phyloP scores from a whole-genome alignment of 2,329 filamentous ascomycete species.

The Fusarium gaditjirri region DNA sequence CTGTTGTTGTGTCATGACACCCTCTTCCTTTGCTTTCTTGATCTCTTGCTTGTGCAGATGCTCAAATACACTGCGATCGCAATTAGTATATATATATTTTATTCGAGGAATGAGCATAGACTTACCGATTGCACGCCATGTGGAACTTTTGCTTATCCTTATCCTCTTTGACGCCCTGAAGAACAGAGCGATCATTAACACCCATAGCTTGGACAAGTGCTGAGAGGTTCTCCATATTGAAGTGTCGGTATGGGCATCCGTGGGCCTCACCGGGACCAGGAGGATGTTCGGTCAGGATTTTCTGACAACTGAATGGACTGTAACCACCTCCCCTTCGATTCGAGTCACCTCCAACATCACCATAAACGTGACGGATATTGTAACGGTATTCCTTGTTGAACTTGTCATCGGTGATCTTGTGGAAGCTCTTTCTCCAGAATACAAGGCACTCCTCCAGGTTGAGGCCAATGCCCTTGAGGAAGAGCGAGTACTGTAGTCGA shows the following conservation, averaged over 20 bases:
- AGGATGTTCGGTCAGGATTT: slow-evolving; percentile 88
- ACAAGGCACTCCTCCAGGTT: slow-evolving; percentile 89
- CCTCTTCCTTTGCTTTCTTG: slow-evolving; percentile 79
- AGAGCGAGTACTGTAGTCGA: slow-evolving; percentile 93
- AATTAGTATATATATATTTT: not conserved
- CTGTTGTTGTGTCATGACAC: slow-evolving; percentile 76
- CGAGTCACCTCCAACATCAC: slow-evolving; percentile 91
- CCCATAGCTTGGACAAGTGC: slow-evolving; percentile 80
- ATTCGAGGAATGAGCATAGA: not conserved
- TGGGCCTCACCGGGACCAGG: slow-evolving; percentile 89
- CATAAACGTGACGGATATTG: slow-evolving; percentile 94
- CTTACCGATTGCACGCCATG: slow-evolving; percentile 90
- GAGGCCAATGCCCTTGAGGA: slow-evolving; percentile 94
- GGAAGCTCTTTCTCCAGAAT: slow-evolving; percentile 92
- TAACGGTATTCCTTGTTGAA: slow-evolving; percentile 99
- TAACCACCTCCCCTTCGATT: slow-evolving; percentile 90
- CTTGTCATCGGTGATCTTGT: slow-evolving; percentile 87
- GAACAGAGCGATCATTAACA: slow-evolving; percentile 78
- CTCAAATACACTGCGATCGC: slow-evolving; percentile 79
- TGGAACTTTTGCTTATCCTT: slow-evolving; percentile 90
- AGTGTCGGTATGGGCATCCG: slow-evolving; percentile 97
- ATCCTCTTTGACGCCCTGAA: slow-evolving; percentile 87
- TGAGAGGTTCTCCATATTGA: slow-evolving; percentile 86
- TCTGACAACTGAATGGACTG: slow-evolving; percentile 92
- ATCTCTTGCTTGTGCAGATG: slow-evolving; percentile 82